Percentiles rank a stretch among this genome's conserved stretches.
Conservation (phyloP, 768 basidiomycete genomes). For the Wakefieldia striispora region DNA sequence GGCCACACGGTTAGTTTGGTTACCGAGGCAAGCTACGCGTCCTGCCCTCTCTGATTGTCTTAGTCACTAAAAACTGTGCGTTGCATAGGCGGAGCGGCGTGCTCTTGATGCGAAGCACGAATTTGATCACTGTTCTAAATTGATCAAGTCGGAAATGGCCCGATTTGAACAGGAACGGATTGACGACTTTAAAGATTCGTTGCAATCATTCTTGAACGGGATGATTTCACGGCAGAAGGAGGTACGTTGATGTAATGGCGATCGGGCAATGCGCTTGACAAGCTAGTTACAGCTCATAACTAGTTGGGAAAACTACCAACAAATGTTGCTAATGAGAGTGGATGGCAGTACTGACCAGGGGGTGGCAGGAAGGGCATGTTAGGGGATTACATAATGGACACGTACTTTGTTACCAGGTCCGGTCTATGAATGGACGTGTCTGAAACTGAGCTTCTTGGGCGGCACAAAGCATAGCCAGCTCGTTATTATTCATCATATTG, state of each 20-base stretch:
- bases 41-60: not conserved
- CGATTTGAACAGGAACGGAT: slow-evolving; percentile 93
- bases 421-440: not conserved
- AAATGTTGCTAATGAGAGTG: slow-evolving; percentile 54
- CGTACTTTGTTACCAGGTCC: not conserved
- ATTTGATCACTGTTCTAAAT: slow-evolving; percentile 83
- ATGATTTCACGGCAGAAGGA: slow-evolving; percentile 86
- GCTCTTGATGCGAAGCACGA: slow-evolving; percentile 82
- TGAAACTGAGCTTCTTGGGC: slow-evolving; percentile 1
- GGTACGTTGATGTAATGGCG: slow-evolving; percentile 37
- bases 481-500: not conserved
- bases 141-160: slow-evolving; percentile 86
- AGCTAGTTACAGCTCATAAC: slow-evolving; percentile 55
- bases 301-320: slow-evolving; percentile 83
- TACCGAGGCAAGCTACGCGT: slow-evolving; percentile 58
- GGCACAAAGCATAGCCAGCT: slow-evolving; percentile 2
- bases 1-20: slow-evolving; percentile 76
- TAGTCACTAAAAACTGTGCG: not conserved
- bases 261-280: not conserved
- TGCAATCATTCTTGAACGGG: slow-evolving; percentile 83
- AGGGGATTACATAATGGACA: slow-evolving; percentile 10
- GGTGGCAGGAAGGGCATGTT: not conserved
- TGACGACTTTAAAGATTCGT: slow-evolving; percentile 84
- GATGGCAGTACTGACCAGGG: not conserved
- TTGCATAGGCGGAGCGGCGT: slow-evolving; percentile 73